These are phyloP conservation scores for Westerdykella ornata DNA, from an alignment of 2,329 filamentous ascomycete species.

Conservation along the genomic window DNA sequence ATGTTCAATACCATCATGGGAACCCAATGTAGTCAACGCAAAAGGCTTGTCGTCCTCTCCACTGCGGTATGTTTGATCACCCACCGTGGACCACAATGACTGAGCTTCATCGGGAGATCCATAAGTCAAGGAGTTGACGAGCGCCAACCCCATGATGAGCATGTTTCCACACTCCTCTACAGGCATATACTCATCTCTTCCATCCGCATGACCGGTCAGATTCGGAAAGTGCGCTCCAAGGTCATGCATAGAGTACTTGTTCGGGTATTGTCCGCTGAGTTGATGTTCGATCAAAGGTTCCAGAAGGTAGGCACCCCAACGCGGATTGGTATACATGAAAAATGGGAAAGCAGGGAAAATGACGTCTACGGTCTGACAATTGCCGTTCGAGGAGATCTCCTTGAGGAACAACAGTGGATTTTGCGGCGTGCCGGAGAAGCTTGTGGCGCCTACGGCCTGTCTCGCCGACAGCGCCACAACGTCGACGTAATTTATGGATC, in stretches of 20 bases:
- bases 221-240: constrained; percentile 68
- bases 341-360: constrained; percentile 83
- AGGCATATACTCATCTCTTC: constrained; percentile 67
- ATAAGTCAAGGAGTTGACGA: constrained; percentile 68
- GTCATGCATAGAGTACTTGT: constrained; percentile 74
- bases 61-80: constrained; percentile 19
- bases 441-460: constrained; percentile 72
- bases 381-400: constrained; percentile 79
- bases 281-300: constrained; percentile 78
- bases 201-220: constrained; percentile 65
- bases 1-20: constrained; percentile 46
- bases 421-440: constrained; percentile 64
- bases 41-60: constrained; percentile 38
- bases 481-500: constrained; percentile 67
- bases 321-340: constrained; percentile 77
- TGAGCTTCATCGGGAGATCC: constrained; percentile 49
- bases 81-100: constrained; percentile 53
- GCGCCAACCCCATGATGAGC: constrained; percentile 72
- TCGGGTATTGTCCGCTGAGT: constrained; percentile 75
- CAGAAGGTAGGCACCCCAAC: constrained; percentile 71
- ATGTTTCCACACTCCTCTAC: constrained; percentile 76
- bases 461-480: constrained; percentile 72
- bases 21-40: constrained; percentile 45
- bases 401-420: constrained; percentile 72
- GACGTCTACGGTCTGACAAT: constrained; percentile 79